Percentiles rank a stretch among this genome's conserved stretches.
These are phyloP conservation scores for Irineochytrium annulatum DNA, from an alignment of 192 early-diverging fungal species.

Conservation along the genomic window DNA sequence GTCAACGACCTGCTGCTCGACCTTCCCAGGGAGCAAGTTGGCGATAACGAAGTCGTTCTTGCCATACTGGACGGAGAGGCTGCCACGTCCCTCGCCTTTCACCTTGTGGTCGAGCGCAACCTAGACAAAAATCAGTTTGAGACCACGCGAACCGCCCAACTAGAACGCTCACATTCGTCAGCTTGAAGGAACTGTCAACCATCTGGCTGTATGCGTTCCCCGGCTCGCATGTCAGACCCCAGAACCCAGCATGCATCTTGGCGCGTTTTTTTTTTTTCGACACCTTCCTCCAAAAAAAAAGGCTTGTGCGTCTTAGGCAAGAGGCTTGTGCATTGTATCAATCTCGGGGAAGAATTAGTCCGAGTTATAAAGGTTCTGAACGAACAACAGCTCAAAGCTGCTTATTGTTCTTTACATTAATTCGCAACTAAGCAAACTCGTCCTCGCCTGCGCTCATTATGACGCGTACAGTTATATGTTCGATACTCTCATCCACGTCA, in stretches of 20 bases:
- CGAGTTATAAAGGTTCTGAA: too few species aligned
- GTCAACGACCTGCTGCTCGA: slow-evolving; percentile 77
- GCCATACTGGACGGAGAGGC: slow-evolving; percentile 66
- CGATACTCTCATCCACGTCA: too few species aligned
- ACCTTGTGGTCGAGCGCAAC: slow-evolving; percentile 64
- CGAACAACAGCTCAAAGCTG: too few species aligned
- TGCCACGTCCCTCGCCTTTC: slow-evolving; percentile 52
- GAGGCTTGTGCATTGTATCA: too few species aligned
- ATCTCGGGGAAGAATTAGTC: too few species aligned
- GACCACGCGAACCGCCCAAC: not conserved
- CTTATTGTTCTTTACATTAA: too few species aligned
- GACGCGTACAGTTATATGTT: too few species aligned
- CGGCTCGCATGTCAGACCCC: slow-evolving; percentile 21
- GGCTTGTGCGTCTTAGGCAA: too few species aligned
- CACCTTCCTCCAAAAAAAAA: too few species aligned
- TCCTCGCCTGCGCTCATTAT: too few species aligned
- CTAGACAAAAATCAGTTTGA: slow-evolving; percentile 31
- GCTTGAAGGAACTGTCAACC: slow-evolving; percentile 73
- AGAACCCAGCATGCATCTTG: slow-evolving; percentile 11
- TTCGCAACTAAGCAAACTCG: too few species aligned
- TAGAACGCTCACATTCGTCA: slow-evolving; percentile 68
- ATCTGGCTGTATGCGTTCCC: slow-evolving; percentile 16
- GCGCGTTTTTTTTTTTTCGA: slow-evolving; percentile 1
- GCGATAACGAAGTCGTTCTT: slow-evolving; percentile 75
- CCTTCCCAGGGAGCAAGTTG: slow-evolving; percentile 69